Percentiles rank a stretch among this genome's conserved stretches.
phyloP scores from a whole-genome alignment of 2,329 filamentous ascomycete species.

The Lecanicillium sp. region DNA sequence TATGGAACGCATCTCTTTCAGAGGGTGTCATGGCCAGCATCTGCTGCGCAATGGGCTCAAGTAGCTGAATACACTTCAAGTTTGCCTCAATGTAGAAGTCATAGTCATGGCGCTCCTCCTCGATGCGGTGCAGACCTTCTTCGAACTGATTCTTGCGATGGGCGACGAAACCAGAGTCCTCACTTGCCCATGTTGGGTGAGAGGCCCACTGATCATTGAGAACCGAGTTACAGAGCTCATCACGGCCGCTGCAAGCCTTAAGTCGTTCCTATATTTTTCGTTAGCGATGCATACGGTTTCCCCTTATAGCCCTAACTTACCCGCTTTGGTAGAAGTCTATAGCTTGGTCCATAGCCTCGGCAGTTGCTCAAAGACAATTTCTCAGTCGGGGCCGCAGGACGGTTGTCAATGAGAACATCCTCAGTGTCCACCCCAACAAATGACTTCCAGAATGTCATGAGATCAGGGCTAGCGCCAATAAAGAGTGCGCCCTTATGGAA shows the following conservation, averaged over 20 bases:
- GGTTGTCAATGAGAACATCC: conserved; percentile 73
- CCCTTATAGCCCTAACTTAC: no score
- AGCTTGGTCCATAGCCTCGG: conserved; percentile 90
- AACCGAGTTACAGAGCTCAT: conserved; percentile 88
- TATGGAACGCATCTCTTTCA: conserved; percentile 67
- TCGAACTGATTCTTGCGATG: conserved; percentile 96
- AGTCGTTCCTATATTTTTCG: conserved; percentile 56
- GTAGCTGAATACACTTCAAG: conserved; percentile 86
- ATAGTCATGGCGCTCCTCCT: conserved; percentile 97
- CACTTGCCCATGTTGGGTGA: conserved; percentile 96
- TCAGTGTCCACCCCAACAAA: conserved; percentile 74
- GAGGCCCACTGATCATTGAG: conserved; percentile 98
- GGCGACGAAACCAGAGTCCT: conserved; percentile 95
- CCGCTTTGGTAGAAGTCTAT: conserved; percentile 81
- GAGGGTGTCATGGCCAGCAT: conserved; percentile 70
- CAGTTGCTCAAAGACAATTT: conserved; percentile 93
- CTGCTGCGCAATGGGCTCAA: conserved; percentile 89
- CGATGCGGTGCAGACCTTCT: conserved; percentile 88
- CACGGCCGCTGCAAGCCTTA: conserved; percentile 86
- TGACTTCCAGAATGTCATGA: conserved; percentile 81
- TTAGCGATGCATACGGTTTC: no score
- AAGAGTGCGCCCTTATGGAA: conserved; percentile 78
- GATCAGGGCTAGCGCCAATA: conserved; percentile 78
- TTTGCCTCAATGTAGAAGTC: conserved; percentile 98
- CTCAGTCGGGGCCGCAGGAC: conserved; percentile 65